These are phyloP conservation scores for Fusarium annulatum DNA, from an alignment of 2,329 filamentous ascomycete species.

Conservation along the genomic window DNA sequence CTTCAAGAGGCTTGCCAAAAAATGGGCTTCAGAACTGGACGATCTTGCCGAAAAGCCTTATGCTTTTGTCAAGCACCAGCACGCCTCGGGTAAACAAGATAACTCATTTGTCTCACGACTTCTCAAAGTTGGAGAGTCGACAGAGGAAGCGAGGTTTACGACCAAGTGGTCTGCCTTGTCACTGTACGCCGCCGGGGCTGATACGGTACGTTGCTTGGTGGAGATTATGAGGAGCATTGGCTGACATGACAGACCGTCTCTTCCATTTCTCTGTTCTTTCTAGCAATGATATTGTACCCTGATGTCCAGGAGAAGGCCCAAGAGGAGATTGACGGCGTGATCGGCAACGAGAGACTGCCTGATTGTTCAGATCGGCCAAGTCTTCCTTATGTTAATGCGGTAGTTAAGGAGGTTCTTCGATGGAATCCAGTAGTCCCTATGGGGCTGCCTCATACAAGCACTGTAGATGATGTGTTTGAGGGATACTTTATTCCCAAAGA, in stretches of 20 bases:
- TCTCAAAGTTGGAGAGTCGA: conserved; percentile 14
- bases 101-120: conserved; percentile 21
- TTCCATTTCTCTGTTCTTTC: conserved; percentile 25
- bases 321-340: conserved; percentile 34
- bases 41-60: conserved; percentile 25
- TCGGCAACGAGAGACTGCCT: conserved; percentile 45
- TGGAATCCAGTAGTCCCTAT: conserved; percentile 49
- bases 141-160: conserved; percentile 17
- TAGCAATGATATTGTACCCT: conserved; percentile 28
- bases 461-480: conserved; percentile 39
- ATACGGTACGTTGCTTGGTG: conserved; percentile 15
- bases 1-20: conserved; percentile 24
- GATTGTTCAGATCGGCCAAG: conserved; percentile 35
- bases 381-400: conserved; percentile 44
- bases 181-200: conserved; percentile 34
- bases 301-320: conserved; percentile 30
- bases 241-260: conserved; percentile 29
- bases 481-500: conserved; percentile 42
- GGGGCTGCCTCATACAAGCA: conserved; percentile 53
- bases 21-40: conserved; percentile 12
- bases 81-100: conserved; percentile 4
- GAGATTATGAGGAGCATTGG: background rate
- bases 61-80: conserved; percentile 30
- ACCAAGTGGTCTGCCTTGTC: conserved; percentile 37
- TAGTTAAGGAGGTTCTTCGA: conserved; percentile 45